Conservation (phyloP, 495 filamentous ascomycete genomes). For the Penicillium paradoxum region DNA sequence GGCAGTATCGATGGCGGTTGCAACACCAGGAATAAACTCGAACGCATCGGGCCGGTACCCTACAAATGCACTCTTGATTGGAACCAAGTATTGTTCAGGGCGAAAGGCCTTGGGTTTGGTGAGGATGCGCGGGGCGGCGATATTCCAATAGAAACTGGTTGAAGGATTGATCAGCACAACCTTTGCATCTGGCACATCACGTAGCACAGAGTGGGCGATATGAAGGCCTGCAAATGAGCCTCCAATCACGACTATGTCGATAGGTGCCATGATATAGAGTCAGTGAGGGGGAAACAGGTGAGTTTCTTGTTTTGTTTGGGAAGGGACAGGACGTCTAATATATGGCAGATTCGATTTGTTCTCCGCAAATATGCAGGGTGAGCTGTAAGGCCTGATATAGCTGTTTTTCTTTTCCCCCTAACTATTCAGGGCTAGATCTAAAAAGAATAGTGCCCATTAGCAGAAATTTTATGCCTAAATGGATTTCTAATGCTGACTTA, state of each 20-base stretch:
- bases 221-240: conserved; percentile 55
- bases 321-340: conserved; percentile 12
- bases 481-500: too few species aligned
- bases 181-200: conserved; percentile 43
- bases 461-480: background rate
- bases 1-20: conserved; percentile 42
- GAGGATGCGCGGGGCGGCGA: conserved; percentile 46
- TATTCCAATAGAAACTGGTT: conserved; percentile 47
- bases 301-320: background rate
- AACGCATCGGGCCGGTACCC: conserved; percentile 44
- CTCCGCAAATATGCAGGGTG: conserved; percentile 1
- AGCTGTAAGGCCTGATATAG: background rate
- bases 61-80: conserved; percentile 49
- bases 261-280: conserved; percentile 16
- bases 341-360: background rate
- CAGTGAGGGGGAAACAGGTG: background rate
- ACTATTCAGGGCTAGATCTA: background rate
- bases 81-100: conserved; percentile 39
- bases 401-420: background rate
- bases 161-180: conserved; percentile 55
- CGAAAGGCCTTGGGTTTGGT: conserved; percentile 39
- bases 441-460: background rate
- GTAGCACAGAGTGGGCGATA: conserved; percentile 56
- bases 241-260: conserved; percentile 57
- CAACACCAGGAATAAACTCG: conserved; percentile 53